Evolutionary conservation across 2,329 filamentous ascomycete species (phyloP), one percentile per base, ranked within the genome.

Genomic region (Zelopaecilomyces penicillatus): DNA sequence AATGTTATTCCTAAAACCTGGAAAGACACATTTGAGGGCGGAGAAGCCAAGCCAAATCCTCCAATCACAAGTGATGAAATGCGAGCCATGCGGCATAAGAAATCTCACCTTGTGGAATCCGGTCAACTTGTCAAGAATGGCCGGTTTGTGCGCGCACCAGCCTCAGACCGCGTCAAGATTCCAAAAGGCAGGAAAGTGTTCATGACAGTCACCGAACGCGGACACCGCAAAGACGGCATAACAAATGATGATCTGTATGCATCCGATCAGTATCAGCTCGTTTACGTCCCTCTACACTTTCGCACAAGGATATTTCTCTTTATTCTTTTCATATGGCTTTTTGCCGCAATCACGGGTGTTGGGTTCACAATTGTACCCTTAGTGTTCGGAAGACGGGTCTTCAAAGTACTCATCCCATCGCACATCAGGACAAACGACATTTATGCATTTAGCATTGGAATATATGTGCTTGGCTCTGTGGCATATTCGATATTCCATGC

Each of bases 161-260:
- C 88, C 12, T 95, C 89, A 1, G 93, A 98, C 62, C 89, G 95
- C 61, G 87, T 96, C 52, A 88, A 94, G 57, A 90, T 97, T 32
- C 87, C 89, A 4, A 95, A 94, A 64, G 86, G 87, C 34, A 76
- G 75, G 39, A 69, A 74, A 11, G 90, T 95, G 4, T 97, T 98
- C 58, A 68, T 95, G 8, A 78, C 85, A 43, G 65, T 81, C 28
- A 84, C 89, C 48, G 69, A 79, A 37, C 74, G 81, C 34, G 65
- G 78, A 32, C 83, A 87, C 58, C 80, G 79, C 28, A 69, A 69
- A 52, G 59, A 84, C 56, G 78, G 87, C 55, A 72, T 73, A 1
- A 57, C 60, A 0, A 69, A 73, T 6, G 59, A 52, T 5, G 71
- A 76, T 37, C 57, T 77, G 0, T 80, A 79, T 53, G 69, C 71